Conservation (phyloP, 139 green algal species). For the Chlorella vulgaris region DNA sequence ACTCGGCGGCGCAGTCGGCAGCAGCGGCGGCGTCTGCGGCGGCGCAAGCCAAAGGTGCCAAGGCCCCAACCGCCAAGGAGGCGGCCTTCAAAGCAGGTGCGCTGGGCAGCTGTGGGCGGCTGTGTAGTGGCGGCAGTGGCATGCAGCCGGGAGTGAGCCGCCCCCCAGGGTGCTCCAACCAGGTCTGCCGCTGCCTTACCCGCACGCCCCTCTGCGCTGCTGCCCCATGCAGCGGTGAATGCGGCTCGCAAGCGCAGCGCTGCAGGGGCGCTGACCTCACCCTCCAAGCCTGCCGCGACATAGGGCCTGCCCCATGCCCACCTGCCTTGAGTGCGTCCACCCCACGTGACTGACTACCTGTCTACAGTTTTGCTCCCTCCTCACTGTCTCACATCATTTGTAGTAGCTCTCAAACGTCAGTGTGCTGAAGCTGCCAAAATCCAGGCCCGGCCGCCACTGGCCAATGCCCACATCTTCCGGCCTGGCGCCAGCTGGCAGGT, state of each 20-base stretch:
- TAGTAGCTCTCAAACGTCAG: constrained; percentile 65
- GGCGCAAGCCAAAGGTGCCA: not conserved
- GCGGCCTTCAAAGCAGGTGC: constrained; percentile 22
- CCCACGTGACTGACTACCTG: too few species aligned
- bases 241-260: constrained; percentile 12
- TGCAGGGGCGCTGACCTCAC: not conserved
- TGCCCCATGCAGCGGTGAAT: too few species aligned
- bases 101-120: too few species aligned
- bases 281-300: not conserved
- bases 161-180: too few species aligned
- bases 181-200: too few species aligned
- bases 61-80: constrained; percentile 14
- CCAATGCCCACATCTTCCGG: constrained; percentile 42
- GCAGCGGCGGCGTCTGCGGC: not conserved
- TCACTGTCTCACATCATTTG: not conserved
- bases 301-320: too few species aligned
- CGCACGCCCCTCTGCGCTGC: too few species aligned
- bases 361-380: not conserved
- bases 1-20: not conserved
- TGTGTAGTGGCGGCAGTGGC: too few species aligned
- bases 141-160: too few species aligned
- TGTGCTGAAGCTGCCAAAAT: constrained; percentile 74
- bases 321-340: too few species aligned
- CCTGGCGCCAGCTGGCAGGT: not conserved
- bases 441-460: constrained; percentile 60